Evolutionary conservation across 345 rosid genomes (phyloP), one percentile per base, ranked within the genome.

Genomic region (Eucalyptus curtisii): DNA sequence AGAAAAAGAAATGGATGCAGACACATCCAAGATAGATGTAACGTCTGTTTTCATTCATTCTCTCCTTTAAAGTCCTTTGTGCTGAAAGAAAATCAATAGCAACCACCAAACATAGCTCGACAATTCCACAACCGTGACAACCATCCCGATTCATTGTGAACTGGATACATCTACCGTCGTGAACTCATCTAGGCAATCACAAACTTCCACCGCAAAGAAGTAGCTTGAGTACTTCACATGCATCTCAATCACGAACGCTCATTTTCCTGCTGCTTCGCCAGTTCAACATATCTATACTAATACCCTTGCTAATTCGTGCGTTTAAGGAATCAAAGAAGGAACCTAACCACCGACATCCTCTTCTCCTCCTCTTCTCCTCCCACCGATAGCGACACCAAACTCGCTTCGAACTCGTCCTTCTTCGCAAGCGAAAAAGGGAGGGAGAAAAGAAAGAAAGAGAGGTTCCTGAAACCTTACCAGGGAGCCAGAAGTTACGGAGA

Each of bases 401-500:
- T 59, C 24, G 64, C 87, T n/a, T 50, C 86, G 33, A 85, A 30
- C 52, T 33, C 86, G 55, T 7, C 86, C 40, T 8, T 27, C 13
- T 57, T 4, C 87, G 2, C 86, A 66, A 86, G 27, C 37, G 10
- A 50, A 27, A 33, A 9, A 87, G 13, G 27, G 13, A 37, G 10
- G 55, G 20, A 45, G 20, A 42, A 64, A 49, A 86, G 53, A 61
- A 45, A 25, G 22, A 3, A 55, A 85, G 20, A 52, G 88, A 79
- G n/a, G 79, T 68, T 85, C 87, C 82, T 48, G 86, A 15, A 24
- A 59, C 71, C 87, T 91, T 90, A 98, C 99, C 92, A 93, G 93
- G n/a, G 99, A 97, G 48, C 96, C 98, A 57, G 98, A 95, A 88
- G 95, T 92, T 44, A 95, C 33, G 10, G 95, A 93, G 47, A 98